A percentile compares a stretch with the other conserved stretches of the same genome.
These are phyloP conservation scores for Vigna mungo DNA, from an alignment of 306 rosid species.

Conservation along the genomic window DNA sequence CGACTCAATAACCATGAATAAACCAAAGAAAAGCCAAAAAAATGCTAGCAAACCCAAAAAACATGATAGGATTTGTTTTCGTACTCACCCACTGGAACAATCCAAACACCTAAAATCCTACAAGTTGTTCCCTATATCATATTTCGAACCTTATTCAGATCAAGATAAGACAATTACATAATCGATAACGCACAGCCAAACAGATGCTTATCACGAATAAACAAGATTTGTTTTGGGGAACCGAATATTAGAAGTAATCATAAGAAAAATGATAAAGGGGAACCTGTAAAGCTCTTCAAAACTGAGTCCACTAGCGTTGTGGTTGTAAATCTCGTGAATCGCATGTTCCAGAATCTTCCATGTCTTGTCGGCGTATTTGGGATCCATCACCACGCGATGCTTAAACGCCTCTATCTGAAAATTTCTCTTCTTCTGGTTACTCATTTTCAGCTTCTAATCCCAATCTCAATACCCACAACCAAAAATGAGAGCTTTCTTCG, in stretches of 20 bases:
- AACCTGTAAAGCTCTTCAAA: constrained; percentile 98
- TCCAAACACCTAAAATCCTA: constrained; percentile 28
- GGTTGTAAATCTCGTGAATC: constrained; percentile 90
- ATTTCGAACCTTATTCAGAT: constrained; percentile 9
- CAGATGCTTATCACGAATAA: neutral
- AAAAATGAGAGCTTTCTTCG: constrained; percentile 15
- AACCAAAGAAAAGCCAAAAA: neutral
- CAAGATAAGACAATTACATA: constrained; percentile 11
- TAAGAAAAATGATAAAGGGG: neutral
- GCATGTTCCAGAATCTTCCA: constrained; percentile 96
- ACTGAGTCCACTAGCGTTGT: constrained; percentile 96
- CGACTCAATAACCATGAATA: neutral
- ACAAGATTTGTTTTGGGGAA: neutral
- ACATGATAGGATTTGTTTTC: neutral
- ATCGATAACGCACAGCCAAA: constrained; percentile 10
- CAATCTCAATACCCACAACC: constrained; percentile 32
- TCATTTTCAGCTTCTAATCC: constrained; percentile 59
- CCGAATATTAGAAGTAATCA: neutral
- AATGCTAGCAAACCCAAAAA: constrained; percentile 23
- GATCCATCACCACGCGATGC: constrained; percentile 95
- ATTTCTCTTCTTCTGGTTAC: constrained; percentile 91
- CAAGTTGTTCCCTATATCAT: neutral
- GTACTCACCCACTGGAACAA: constrained; percentile 23
- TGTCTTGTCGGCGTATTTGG: constrained; percentile 90
- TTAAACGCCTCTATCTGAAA: constrained; percentile 96